Evolutionary conservation across 129 eudicot genomes (phyloP).

Genomic region (Calendula officinalis): DNA sequence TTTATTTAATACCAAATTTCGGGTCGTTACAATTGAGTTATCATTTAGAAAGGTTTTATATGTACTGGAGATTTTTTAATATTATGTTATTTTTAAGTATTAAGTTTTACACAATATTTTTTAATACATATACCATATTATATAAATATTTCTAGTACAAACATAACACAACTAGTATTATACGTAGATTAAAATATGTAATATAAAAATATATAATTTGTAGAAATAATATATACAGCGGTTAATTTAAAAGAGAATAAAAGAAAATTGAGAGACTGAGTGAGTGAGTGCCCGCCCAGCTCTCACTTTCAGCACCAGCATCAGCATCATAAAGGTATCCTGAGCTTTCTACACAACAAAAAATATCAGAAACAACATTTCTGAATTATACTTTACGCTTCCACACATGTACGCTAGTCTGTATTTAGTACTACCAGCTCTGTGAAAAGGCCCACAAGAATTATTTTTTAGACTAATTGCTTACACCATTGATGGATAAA

Average conservation of each 20-base stretch:
- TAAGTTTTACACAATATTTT: too few species aligned
- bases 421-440: not conserved
- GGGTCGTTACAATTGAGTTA: too few species aligned
- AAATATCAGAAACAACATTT: not conserved
- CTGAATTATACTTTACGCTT: slow-evolving; percentile 10
- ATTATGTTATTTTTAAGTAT: too few species aligned
- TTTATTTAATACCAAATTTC: too few species aligned
- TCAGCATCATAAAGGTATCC: slow-evolving; percentile 31
- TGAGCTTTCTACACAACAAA: slow-evolving; percentile 19
- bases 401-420: slow-evolving; percentile 7
- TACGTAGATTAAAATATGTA: too few species aligned
- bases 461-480: slow-evolving; percentile 1
- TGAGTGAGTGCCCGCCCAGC: slow-evolving; percentile 29
- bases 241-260: not conserved
- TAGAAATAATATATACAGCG: not conserved
- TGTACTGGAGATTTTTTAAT: too few species aligned
- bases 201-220: too few species aligned
- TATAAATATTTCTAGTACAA: too few species aligned
- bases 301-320: slow-evolving; percentile 33
- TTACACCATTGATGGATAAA: slow-evolving; percentile 25
- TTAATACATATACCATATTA: too few species aligned
- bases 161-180: too few species aligned
- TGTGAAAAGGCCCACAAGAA: slow-evolving; percentile 7
- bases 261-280: not conserved
- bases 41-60: too few species aligned